Conservation (phyloP, 164 flowering plant genomes). For the Saururus chinensis region DNA sequence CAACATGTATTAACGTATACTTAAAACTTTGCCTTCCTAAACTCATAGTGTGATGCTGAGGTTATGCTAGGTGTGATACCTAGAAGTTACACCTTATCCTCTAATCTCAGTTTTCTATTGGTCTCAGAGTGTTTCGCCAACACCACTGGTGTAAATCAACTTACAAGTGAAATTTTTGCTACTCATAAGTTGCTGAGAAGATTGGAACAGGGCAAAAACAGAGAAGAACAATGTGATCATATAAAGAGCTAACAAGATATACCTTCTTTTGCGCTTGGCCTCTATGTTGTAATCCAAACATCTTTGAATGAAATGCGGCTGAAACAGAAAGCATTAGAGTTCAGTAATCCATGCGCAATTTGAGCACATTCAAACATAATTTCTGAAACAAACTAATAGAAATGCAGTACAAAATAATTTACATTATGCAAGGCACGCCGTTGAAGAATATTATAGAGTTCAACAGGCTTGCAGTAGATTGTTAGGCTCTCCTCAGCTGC, state of each 20-base stretch:
- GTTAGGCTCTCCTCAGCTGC: slow-evolving; percentile 89
- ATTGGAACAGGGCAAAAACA: not conserved
- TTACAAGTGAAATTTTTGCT: not conserved
- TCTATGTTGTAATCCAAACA: slow-evolving; percentile 74
- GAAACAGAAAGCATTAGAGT: slow-evolving; percentile 10
- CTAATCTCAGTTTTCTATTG: too few species aligned
- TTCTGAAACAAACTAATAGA: not conserved
- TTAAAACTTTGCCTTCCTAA: too few species aligned
- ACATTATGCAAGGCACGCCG: slow-evolving; percentile 79
- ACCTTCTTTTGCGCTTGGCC: slow-evolving; percentile 65
- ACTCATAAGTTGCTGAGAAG: not conserved
- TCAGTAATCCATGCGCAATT: not conserved
- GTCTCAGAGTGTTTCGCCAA: too few species aligned
- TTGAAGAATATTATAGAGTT: slow-evolving; percentile 89
- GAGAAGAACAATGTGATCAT: not conserved
- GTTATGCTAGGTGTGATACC: too few species aligned
- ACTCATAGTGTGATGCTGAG: too few species aligned
- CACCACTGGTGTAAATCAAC: not conserved
- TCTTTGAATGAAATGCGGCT: slow-evolving; percentile 87
- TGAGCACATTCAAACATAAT: not conserved
- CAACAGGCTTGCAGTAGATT: slow-evolving; percentile 91
- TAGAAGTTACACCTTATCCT: too few species aligned
- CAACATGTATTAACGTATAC: too few species aligned
- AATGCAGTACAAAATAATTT: not conserved
- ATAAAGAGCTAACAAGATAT: not conserved